Evolutionary conservation across 23 red algal genomes (phyloP).

Genomic region (Gracilaria vermiculophylla): DNA sequence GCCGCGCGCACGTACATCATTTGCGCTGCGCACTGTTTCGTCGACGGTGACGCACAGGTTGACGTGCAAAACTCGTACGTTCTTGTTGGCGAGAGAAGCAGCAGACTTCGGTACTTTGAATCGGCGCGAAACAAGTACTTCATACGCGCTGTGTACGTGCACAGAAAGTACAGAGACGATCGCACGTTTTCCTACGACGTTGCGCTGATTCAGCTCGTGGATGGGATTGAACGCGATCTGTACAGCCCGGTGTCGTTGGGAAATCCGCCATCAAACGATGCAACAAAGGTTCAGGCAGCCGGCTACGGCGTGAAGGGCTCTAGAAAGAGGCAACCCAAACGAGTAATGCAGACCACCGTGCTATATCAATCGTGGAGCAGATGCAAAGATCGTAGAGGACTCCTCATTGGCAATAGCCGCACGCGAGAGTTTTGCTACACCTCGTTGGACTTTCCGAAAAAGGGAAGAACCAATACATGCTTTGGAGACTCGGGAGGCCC

Average conservation of each 20-base stretch:
- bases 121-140: constrained; percentile 27
- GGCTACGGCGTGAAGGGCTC: constrained; percentile 27
- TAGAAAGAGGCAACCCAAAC: neutral
- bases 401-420: neutral
- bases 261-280: neutral
- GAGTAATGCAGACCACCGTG: neutral
- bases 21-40: constrained; percentile 35
- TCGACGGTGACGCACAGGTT: neutral
- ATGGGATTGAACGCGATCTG: neutral
- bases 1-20: constrained; percentile 2
- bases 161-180: constrained; percentile 21
- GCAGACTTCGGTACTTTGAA: neutral
- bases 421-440: constrained; percentile 12
- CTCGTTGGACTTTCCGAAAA: constrained; percentile 10
- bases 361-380: constrained; percentile 3
- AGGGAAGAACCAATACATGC: constrained; percentile 6
- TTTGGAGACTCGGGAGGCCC: constrained; percentile 44
- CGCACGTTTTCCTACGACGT: constrained; percentile 11
- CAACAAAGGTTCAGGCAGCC: neutral
- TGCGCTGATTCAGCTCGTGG: constrained; percentile 2
- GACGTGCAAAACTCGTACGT: constrained; percentile 18
- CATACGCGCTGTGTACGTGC: constrained; percentile 16
- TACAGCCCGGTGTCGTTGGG: neutral
- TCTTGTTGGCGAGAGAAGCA: neutral
- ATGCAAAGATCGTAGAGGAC: neutral